These are phyloP conservation scores for Pseudoscleropodium purum DNA, from an alignment of 225 moss, liverwort and hornwort genomes.

Conservation along the genomic window DNA sequence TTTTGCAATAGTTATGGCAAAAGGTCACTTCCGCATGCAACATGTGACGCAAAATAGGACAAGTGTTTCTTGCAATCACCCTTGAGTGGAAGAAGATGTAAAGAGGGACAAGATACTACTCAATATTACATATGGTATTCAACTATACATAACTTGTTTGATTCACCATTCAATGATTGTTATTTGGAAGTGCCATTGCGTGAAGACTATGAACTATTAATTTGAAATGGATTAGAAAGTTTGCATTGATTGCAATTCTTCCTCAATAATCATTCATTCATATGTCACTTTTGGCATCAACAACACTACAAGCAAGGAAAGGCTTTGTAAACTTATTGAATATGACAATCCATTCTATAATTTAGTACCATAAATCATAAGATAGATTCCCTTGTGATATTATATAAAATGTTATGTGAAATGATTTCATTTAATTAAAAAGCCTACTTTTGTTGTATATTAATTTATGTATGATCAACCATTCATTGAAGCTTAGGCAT, in stretches of 20 bases:
- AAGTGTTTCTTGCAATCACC: no score
- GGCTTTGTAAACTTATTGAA: neutral
- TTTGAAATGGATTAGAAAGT: neutral
- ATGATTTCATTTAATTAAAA: neutral
- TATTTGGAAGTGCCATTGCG: no score
- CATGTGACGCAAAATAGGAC: no score
- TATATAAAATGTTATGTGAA: rapidly evolving
- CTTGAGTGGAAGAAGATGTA: neutral
- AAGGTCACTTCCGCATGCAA: no score
- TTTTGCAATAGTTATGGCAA: no score
- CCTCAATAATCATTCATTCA: neutral
- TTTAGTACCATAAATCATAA: neutral
- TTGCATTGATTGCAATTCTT: neutral
- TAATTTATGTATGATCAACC: neutral
- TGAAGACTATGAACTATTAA: neutral
- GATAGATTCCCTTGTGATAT: neutral
- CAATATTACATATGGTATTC: neutral
- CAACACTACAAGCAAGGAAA: neutral
- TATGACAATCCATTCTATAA: neutral
- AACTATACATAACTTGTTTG: neutral
- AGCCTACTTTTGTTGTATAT: neutral
- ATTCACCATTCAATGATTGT: neutral
- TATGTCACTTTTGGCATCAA: neutral
- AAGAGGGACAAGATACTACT: neutral
- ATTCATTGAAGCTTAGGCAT: neutral